Evolutionary conservation across 2,329 filamentous ascomycete species (phyloP), one percentile per base, ranked within the genome.

Genomic region (Teratosphaeria destructans): DNA sequence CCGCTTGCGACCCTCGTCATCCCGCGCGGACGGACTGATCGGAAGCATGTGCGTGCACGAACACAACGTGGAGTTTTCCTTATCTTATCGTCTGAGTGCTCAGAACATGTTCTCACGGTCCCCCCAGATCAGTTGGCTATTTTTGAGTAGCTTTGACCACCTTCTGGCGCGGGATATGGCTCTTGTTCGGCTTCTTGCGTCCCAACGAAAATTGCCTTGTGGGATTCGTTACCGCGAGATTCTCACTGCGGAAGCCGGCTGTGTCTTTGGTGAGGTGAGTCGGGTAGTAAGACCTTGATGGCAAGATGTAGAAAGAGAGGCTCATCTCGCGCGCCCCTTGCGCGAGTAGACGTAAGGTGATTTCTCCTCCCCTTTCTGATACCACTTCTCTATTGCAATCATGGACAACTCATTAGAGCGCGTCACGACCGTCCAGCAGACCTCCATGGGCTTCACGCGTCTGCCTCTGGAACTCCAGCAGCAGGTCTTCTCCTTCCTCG

Each of bases 401-500:
- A 60, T 60, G 58, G 52, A 57, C 6, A 59, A 61, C 55, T 3
- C 47, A 11, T 55, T 61, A 5, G 59, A 61, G 49, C 61, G 59
- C 14, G 61, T 63, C 26, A 32, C 47, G 35, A 63, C 59, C 7
- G 59, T 63, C 35, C 57, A 61, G 19, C 61, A 61, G 57, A 54
- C 27, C 27, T 53, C 47, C 14, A 61, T 61, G 61, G 61, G 53
- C 16, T 65, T 67, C 5, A 67, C 67, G 11, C 60, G 62, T 55
- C 64, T 73, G 5, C 71, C 70, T 39, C 60, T 72, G 12, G 71
- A 73, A 58, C 61, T 73, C 37, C 71, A 71, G 56, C 71, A 72
- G 62, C 70, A 71, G 27, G 61, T 72, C 57, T 73, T 70, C 63
- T 59, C 63, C 29, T 67, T 63, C 60, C 66, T 73, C 52, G 70